Conservation (phyloP, 2,329 filamentous ascomycete species). For the Cryphonectria parasitica region DNA sequence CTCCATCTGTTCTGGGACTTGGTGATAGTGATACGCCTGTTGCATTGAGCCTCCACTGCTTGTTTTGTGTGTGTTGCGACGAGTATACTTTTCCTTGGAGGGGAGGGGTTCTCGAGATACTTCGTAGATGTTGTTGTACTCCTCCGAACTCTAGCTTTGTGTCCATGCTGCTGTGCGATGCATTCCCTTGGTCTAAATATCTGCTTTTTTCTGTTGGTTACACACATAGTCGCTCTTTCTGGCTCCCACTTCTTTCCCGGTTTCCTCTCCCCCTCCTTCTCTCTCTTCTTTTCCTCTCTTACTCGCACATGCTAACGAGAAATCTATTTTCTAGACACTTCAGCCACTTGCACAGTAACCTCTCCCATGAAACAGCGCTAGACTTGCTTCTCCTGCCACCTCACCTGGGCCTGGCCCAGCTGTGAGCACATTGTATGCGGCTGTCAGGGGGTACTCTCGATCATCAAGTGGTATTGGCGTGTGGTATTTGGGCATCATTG, state of each 20-base stretch:
- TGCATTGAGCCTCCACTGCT: too few relatives aligned
- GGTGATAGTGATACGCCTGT: too few relatives aligned
- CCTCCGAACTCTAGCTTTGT: too few relatives aligned
- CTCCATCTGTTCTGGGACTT: too few relatives aligned
- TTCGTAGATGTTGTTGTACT: not conserved
- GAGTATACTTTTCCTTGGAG: too few relatives aligned
- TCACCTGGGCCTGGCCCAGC: not conserved
- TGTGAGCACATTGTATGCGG: not conserved
- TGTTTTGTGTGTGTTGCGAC: too few relatives aligned
- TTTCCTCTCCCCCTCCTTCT: not conserved
- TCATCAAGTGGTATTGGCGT: not conserved
- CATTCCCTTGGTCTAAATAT: not conserved
- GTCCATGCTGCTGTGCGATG: not conserved
- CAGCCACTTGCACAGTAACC: not conserved
- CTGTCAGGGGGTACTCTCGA: not conserved
- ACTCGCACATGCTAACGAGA: too few relatives aligned
- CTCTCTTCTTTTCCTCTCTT: too few relatives aligned
- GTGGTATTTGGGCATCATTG: not conserved
- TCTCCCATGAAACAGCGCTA: not conserved
- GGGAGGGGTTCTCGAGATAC: not conserved
- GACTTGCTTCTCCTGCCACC: not conserved
- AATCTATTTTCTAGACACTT: not conserved
- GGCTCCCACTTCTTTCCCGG: not conserved
- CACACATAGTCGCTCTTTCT: not conserved
- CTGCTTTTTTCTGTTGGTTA: not conserved